Evolutionary conservation across 345 rosid species (phyloP).

Genomic region (Aegle marmelos): DNA sequence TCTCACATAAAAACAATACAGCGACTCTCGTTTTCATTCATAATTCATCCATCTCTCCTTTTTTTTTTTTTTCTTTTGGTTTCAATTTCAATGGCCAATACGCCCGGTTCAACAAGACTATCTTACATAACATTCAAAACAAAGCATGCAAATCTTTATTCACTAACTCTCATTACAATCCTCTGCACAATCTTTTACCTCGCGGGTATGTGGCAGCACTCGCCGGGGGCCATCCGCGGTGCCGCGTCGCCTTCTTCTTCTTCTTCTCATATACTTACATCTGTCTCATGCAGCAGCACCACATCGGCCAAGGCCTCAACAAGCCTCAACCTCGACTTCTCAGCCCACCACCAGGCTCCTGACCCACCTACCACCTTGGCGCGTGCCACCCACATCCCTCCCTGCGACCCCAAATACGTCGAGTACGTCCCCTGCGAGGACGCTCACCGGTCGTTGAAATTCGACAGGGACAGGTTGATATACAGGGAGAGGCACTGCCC

Average conservation of each 20-base stretch:
- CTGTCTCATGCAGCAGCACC: conserved; percentile 4
- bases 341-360: conserved; percentile 47
- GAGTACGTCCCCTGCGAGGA: conserved; percentile 90
- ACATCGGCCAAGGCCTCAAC: background rate
- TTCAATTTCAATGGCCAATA: conserved; percentile 13
- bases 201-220: conserved; percentile 49
- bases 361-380: conserved; percentile 40
- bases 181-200: conserved; percentile 56
- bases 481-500: conserved; percentile 91
- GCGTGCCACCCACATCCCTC: conserved; percentile 47
- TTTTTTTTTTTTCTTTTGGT: background rate
- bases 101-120: background rate
- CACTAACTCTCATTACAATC: conserved; percentile 31
- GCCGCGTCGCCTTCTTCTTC: background rate
- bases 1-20: background rate
- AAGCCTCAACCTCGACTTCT: conserved; percentile 45
- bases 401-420: conserved; percentile 42
- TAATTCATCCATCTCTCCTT: no score
- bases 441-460: conserved; percentile 48
- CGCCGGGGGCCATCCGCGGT: conserved; percentile 12
- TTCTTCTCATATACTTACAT: background rate
- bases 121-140: conserved; percentile 22
- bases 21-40: background rate
- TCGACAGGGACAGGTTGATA: conserved; percentile 47
- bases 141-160: conserved; percentile 47